phyloP scores from a whole-genome alignment of 208 protist species.

The Crithidia sp. region DNA sequence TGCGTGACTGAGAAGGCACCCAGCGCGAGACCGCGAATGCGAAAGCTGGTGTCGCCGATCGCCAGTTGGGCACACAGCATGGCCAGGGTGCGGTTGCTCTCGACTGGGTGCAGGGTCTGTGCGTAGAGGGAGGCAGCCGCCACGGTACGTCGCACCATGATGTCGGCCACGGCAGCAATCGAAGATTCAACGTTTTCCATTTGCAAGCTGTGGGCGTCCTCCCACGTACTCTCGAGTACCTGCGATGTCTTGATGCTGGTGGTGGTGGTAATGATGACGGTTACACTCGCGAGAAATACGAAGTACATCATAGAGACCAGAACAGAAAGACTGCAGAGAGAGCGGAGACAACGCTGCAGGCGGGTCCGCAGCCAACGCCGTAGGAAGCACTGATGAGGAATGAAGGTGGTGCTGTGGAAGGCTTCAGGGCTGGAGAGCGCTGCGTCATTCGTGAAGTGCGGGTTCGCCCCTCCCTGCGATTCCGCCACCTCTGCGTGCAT shows the following conservation, averaged over 20 bases:
- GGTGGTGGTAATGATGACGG: not conserved
- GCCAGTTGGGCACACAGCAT: not conserved
- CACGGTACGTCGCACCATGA: not conserved
- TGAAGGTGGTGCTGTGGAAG: too few species aligned
- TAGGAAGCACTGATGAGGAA: too few species aligned
- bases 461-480: too few species aligned
- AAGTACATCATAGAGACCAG: not conserved
- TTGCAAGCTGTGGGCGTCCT: not conserved
- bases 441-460: too few species aligned
- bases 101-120: not conserved
- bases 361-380: too few species aligned
- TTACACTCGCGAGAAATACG: not conserved
- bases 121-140: not conserved
- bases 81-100: not conserved
- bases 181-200: not conserved
- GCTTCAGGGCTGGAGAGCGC: too few species aligned
- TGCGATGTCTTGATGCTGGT: not conserved
- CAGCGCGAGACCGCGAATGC: not conserved
- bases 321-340: not conserved
- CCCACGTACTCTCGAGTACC: not conserved
- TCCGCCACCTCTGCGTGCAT: too few species aligned
- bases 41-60: not conserved
- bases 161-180: not conserved
- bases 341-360: not conserved
- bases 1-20: not conserved